These are phyloP conservation scores for Aspergillus panamensis DNA, from an alignment of 495 filamentous ascomycete genomes.

Conservation along the genomic window DNA sequence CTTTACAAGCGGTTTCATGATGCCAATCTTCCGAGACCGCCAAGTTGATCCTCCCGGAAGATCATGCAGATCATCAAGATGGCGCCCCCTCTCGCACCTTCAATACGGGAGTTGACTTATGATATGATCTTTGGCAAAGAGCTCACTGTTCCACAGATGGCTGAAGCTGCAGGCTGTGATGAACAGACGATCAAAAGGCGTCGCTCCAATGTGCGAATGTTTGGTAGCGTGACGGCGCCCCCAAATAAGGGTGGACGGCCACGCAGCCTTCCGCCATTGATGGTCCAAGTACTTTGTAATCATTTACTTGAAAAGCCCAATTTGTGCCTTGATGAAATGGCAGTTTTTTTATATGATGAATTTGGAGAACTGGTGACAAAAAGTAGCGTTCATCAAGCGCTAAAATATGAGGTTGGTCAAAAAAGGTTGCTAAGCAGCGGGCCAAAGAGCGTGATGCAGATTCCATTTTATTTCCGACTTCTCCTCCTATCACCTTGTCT, in stretches of 20 bases:
- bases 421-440: neutral
- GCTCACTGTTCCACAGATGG: neutral
- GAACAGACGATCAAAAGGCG: neutral
- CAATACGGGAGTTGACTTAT: neutral
- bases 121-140: neutral
- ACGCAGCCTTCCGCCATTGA: neutral
- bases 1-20: too few species aligned
- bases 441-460: conserved; percentile 3
- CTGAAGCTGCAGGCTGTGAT: neutral
- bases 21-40: too few species aligned
- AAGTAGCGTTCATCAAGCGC: neutral
- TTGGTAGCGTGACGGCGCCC: neutral
- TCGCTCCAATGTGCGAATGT: neutral
- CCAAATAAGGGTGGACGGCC: neutral
- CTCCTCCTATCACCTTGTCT: neutral
- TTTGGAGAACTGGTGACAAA: neutral
- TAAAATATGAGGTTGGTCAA: conserved; percentile 7
- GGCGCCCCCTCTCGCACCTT: neutral
- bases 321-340: conserved; percentile 9
- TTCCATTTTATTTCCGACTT: neutral
- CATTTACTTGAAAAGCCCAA: conserved; percentile 1
- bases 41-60: too few species aligned
- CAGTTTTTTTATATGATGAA: neutral
- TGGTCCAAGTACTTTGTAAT: neutral
- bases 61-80: too few species aligned